phyloP scores from a whole-genome alignment of 1,284 basidiomycete genomes.

The Ustilago xerochloae region DNA sequence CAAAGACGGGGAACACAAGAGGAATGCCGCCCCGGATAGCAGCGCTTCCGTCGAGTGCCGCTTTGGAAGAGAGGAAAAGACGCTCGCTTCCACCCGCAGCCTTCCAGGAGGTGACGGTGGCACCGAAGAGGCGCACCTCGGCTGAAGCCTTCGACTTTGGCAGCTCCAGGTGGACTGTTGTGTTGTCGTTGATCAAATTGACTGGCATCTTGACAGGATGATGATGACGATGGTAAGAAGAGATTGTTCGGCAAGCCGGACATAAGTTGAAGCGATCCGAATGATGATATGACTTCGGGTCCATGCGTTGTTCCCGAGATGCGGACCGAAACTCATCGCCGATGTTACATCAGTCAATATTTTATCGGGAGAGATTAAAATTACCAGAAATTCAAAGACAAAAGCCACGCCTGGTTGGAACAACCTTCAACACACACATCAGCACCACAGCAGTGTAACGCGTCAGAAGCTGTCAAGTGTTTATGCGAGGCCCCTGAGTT shows the following conservation, averaged over 20 bases:
- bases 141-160: slow-evolving; percentile 44
- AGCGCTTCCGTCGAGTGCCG: slow-evolving; percentile 50
- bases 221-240: neutral
- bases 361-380: neutral
- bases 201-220: slow-evolving; percentile 22
- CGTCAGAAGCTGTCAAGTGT: neutral
- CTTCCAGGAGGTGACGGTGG: slow-evolving; percentile 62
- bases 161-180: slow-evolving; percentile 35
- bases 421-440: slow-evolving; percentile 3
- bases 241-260: neutral
- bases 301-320: neutral
- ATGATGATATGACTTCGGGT: neutral
- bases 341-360: neutral
- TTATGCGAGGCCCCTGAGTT: slow-evolving; percentile 30
- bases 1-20: slow-evolving; percentile 62
- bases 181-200: slow-evolving; percentile 30
- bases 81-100: slow-evolving; percentile 49
- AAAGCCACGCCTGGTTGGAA: slow-evolving; percentile 5
- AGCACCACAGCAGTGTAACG: neutral
- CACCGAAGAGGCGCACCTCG: slow-evolving; percentile 55
- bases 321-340: neutral
- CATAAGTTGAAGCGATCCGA: neutral
- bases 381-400: neutral
- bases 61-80: slow-evolving; percentile 54
- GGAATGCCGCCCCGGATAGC: slow-evolving; percentile 62